Base-by-base conservation (phyloP, 176 grass and related monocot species). In the Oryza meridionalis region DNA sequence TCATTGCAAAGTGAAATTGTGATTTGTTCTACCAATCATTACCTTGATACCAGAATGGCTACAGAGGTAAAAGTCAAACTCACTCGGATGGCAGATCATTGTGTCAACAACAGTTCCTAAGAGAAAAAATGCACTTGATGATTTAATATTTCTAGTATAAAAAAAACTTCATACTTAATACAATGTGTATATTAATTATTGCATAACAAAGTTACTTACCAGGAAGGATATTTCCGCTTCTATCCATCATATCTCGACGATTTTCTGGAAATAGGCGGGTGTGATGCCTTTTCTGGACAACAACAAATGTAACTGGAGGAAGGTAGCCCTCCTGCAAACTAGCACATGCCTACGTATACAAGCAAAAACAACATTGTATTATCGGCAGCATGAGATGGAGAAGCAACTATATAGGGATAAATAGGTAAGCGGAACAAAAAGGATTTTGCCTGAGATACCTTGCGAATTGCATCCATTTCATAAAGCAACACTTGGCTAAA, bases 1-100 rank as follows among this genome's bases (percentile, higher is more conserved):
- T 40, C n/a, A 67, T 2, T 38, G 50, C 2, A 67, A 85, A 21
- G 4, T n/a, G 22, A 21, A 77, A 51, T 61, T 12, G 19, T 78
- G 5, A 1, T 19, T 62, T n/a, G 17, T 65, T 76, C 16, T 26
- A 82, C 26, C 4, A 84, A 70, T 8, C 2, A 14, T 66, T 78
- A 95, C 96, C 96, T 94, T 83, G 65, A 95, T 98, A 38, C 91
- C 91, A 59, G 96, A 86, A 88, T 98, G 96, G 74, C 96, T 98
- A 37, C 96, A 98, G 16, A 98, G 93, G 51, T 93, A 98, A 51
- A 98, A 98, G 14, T 98, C 93, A 4, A 98, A 98, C 47, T 98
- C 96, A 0, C 32, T 93, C 0, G 96, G 96, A 67, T 98, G 96
- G 44, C 96, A 94, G 5, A 95, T 98, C 11, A 32, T 87, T 32